Percentiles rank a stretch among this genome's conserved stretches.
Evolutionary conservation across 73 alveolate species (phyloP).

Genomic region (Paramecium caudatum): DNA sequence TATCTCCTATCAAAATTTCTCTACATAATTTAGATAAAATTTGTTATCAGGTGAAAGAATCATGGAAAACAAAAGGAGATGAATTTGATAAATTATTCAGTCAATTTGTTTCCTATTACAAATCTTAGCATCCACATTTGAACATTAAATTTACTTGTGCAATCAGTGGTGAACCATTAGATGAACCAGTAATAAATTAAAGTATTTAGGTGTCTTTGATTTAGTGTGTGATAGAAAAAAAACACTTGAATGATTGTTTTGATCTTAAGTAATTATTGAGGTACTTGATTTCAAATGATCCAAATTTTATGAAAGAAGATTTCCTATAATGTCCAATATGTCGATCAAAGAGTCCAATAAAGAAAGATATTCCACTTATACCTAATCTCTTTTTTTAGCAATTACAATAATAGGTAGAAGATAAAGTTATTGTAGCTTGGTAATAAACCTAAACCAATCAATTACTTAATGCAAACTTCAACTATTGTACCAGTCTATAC

Average conservation of each 20-base stretch:
- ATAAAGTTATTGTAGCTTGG: neutral
- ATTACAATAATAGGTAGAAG: neutral
- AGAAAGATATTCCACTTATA: constrained; percentile 14
- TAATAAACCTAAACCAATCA: constrained; percentile 28
- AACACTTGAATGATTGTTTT: constrained; percentile 34
- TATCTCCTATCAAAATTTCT: neutral
- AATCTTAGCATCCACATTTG: neutral
- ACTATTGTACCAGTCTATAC: neutral
- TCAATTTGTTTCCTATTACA: constrained; percentile 1
- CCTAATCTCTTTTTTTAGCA: constrained; percentile 11
- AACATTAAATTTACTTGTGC: constrained; percentile 19
- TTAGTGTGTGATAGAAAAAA: neutral
- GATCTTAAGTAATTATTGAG: constrained; percentile 39
- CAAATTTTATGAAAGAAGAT: constrained; percentile 34
- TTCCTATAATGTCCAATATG: constrained; percentile 11
- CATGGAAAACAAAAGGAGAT: neutral
- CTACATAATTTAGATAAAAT: neutral
- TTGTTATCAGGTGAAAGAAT: neutral
- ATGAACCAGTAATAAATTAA: neutral
- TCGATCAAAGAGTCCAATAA: constrained; percentile 22
- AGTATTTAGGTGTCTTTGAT: constrained; percentile 18
- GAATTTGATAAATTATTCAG: neutral
- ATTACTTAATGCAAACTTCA: neutral
- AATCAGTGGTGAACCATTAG: constrained; percentile 17
- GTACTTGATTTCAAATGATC: neutral